phyloP scores from a whole-genome alignment of 2,329 filamentous ascomycete species.

The Fusarium haematococcum region DNA sequence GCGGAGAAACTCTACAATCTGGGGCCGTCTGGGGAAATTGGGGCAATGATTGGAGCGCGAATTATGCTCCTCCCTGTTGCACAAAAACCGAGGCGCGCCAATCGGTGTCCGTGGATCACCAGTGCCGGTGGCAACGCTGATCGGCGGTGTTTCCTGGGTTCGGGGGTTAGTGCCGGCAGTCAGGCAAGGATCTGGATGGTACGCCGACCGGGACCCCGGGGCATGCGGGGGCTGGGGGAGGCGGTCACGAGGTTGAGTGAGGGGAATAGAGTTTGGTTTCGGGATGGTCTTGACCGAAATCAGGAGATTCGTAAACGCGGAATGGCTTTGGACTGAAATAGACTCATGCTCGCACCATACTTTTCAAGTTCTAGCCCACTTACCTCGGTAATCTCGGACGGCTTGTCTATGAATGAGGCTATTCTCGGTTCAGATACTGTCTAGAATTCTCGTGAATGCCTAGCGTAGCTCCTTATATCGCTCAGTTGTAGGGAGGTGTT shows the following conservation, averaged over 20 bases:
- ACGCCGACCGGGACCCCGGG: not conserved
- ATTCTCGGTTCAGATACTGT: not conserved
- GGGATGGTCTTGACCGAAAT: conserved; percentile 17
- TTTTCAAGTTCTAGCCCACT: not conserved
- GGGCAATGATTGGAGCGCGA: conserved; percentile 35
- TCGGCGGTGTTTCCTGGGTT: conserved; percentile 3
- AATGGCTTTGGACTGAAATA: not conserved
- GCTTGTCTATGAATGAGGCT: not conserved
- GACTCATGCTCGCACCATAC: not conserved
- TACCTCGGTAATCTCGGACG: conserved; percentile 1
- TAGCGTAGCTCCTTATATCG: not conserved
- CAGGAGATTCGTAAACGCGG: conserved; percentile 16
- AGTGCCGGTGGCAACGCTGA: conserved; percentile 4
- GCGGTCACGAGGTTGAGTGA: conserved; percentile 8
- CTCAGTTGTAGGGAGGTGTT: not conserved
- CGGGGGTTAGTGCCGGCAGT: conserved; percentile 14
- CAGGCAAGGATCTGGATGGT: conserved; percentile 12
- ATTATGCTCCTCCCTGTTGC: not conserved
- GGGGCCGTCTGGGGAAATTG: conserved; percentile 27
- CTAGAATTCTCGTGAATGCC: not conserved
- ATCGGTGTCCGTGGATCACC: conserved; percentile 6
- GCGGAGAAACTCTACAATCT: conserved; percentile 31
- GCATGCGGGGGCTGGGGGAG: conserved; percentile 19
- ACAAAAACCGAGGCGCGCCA: conserved; percentile 25
- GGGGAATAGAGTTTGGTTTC: conserved; percentile 19